Evolutionary conservation across 1,284 basidiomycete species (phyloP), one percentile per base, ranked within the genome.

Genomic region (Melampsora medusae): DNA sequence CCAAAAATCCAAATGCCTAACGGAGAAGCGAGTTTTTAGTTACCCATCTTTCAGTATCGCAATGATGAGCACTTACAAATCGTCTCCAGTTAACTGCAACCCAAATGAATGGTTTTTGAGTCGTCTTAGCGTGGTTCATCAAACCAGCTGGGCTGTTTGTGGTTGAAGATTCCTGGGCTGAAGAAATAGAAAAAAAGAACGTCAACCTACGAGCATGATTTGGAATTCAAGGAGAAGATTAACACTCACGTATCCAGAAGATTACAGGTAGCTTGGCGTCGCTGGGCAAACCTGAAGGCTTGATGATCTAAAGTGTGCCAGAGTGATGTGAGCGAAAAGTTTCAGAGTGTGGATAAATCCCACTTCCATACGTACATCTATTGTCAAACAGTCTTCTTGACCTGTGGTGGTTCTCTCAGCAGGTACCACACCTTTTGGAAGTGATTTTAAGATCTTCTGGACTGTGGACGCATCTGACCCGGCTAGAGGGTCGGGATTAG

Each of bases 1-100:
- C 42, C 38, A 75, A 31, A 31, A 75, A 75, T 22, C 72, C 72
- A 42, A 71, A 71, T 46, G 33, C 61, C 64, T 22, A 12, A 6
- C 6, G n/a, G 25, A 14, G 31, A 33, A 38, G 14, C 14, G 48
- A 48, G 3, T 33, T 16, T 48, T 42, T 12, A 42, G 35, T 3
- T 2, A 48, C 35, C 48, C 7, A 28, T 4, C 25, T 4, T 6
- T 19, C 22, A 35, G 10, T 7, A 28, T 62, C 7, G 22, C 9
- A 28, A 22, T 31, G 33, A 4, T 28, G 33, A 28, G 5, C 38
- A 35, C 61, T 9, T 28, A 62, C 61, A 19, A 14, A 28, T 35
- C 6, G 6, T 48, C 64, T 38, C 31, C n/a, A 66, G 17, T 66
- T 66, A 6, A 48, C 38, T 48, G 64, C 12, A 22, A 46, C 64